Evolutionary conservation across 2,329 filamentous ascomycete species (phyloP).

Genomic region (Monosporascus sp.): DNA sequence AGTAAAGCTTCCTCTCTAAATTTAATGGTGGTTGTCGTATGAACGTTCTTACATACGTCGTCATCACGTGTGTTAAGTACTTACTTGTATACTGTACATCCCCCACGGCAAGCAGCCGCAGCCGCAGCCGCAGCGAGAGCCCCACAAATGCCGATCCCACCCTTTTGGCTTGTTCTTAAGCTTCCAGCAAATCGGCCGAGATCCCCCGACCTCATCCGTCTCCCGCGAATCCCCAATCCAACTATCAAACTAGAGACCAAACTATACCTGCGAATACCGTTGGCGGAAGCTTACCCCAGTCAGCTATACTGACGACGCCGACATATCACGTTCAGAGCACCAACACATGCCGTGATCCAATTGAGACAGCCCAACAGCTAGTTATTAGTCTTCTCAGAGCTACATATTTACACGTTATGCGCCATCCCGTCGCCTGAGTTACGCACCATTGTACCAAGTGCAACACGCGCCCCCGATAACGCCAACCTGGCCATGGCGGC

Average conservation of each 20-base stretch:
- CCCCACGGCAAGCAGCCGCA: not conserved
- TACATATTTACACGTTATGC: not conserved
- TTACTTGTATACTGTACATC: not conserved
- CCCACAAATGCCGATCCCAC: not conserved
- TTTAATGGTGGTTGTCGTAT: too few species aligned
- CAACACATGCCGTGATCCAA: not conserved
- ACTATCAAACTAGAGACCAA: too few species aligned
- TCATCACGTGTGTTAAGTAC: too few species aligned
- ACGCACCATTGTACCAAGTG: not conserved
- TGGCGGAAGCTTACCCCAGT: not conserved
- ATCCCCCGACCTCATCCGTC: not conserved
- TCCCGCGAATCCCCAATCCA: not conserved
- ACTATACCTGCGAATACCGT: not conserved
- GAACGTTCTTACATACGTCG: too few species aligned
- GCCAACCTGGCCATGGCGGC: slow-evolving; percentile 23
- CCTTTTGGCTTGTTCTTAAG: too few species aligned
- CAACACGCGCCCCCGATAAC: slow-evolving; percentile 1
- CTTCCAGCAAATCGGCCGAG: not conserved
- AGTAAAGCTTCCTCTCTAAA: too few species aligned
- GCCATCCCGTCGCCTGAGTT: not conserved
- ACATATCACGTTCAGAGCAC: not conserved
- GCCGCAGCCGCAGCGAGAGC: not conserved
- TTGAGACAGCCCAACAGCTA: not conserved
- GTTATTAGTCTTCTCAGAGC: too few species aligned
- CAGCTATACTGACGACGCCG: not conserved